Base-by-base conservation (phyloP, 2,329 filamentous ascomycete genomes). In the Verticillium nonalfalfae region DNA sequence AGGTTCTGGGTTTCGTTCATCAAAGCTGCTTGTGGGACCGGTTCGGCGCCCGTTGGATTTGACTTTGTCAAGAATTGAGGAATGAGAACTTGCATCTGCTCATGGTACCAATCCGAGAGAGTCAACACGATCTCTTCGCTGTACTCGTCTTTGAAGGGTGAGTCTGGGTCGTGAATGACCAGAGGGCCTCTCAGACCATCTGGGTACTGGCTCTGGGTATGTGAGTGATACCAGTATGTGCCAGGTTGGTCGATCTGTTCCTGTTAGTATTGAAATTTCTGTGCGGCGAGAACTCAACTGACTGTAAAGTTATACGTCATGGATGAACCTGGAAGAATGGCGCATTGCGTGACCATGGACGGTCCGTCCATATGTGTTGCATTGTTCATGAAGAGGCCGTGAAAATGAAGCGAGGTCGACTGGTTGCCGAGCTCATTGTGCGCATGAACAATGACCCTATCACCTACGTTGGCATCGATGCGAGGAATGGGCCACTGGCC, bases 141-240 rank as follows among this genome's bases (percentile, higher is more conserved):
- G 61, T 84, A 87, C 21, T 82, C 70, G 52, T 76, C 76, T 34
- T 75, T 73, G 71, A 85, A 88, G 0, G 86, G 87, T n/a, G 78
- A 76, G 0, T 83, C 70, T 1, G 81, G 81, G 68, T 91, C 88
- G 58, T 89, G 83, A 21, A 90, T 77, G 60, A 90, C 82, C 36
- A 90, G 73, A 1, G 87, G 81, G 0, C 81, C 87, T 26, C 88
- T 80, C 6, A 90, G 77, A 11, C 89, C 89, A 70, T 91, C 89
- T 1, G 88, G 87, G 64, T 90, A 91, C 70, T 90, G 88, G 31
- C 82, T 86, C 64, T 80, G 79, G 26, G 81, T 80, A 69, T 91
- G 89, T 4, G 86, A 89, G 71, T 91, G 89, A 66, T 93, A 93
- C 90, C 90, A 93, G 73, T 91, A 93, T 1, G 89, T 90, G 34